Base-by-base conservation (phyloP, 805 yeast genomes). In the Saturnispora saitoi region DNA sequence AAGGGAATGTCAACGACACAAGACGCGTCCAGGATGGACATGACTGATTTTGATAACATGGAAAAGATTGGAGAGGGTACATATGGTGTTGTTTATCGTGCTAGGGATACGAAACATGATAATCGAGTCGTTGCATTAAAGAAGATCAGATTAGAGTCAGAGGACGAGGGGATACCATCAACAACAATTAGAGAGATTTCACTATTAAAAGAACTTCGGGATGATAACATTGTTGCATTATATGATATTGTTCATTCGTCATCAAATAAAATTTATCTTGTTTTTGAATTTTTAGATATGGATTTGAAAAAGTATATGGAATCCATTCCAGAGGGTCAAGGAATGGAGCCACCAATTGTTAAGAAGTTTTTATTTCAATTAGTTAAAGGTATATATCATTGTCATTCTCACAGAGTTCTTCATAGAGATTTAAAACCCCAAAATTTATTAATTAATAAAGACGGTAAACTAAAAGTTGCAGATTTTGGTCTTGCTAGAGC, bases 41-140 rank as follows among this genome's bases (percentile, higher is more conserved):
- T 93, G 53, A 80, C 89, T 32, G 95, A 91, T 66, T 91, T 84
- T 67, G 95, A 89, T 64, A 85, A 95, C 60, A 80, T 91, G 55
- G 99, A 93, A 66, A 93, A 93, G 67, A 87, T 93, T 45, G 99
- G 99, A 42, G 99, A 93, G 70, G 97, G 95, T 53, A 91, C 99
- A 2, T 91, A 93, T 64, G 99, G 99, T 47, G 97, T 95, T 30
- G 99, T 93, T 10, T 93, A 93, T 70, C 93, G 91, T 65, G 99
- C 99, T 1, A 72, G 89, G 45, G 97, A 91, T 63, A 80, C 81
- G 42, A 82, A 80, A 56, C 89, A 91, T 63, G 86, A 89, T 56
- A 91, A 91, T 69, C 77, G 96, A n/a, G 79, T 89, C 41, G 99
- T 93, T 32, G 99, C 99, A 0, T 71, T 93, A 57, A 93, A 93